Conservation (phyloP, 2,329 filamentous ascomycete genomes). For the Claviceps fusiformis region DNA sequence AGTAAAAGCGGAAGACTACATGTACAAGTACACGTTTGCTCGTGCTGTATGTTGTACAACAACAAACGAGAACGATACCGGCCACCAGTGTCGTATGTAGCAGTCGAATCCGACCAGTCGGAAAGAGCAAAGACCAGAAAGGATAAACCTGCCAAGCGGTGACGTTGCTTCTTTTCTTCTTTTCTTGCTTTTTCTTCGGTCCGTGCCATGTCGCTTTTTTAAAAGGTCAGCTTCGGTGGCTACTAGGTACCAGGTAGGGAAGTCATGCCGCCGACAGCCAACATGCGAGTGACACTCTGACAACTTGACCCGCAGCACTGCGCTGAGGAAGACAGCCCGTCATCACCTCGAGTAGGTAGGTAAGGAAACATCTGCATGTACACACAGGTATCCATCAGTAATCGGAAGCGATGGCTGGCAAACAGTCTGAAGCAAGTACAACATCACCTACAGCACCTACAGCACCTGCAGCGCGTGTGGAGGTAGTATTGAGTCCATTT, state of each 20-base stretch:
- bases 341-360: background rate
- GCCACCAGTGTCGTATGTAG: background rate
- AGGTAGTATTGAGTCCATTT: background rate
- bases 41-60: background rate
- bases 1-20: no score
- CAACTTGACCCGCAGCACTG: background rate
- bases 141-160: background rate
- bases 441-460: no score
- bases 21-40: no score
- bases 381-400: background rate
- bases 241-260: no score
- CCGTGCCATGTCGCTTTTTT: background rate
- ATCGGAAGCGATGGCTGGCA: background rate
- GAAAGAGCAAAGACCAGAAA: background rate
- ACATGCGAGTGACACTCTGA: background rate
- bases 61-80: background rate
- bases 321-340: background rate
- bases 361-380: background rate
- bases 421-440: background rate
- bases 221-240: no score
- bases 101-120: background rate
- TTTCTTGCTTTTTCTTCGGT: background rate
- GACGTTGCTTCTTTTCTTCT: background rate
- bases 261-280: background rate
- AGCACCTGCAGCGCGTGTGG: background rate